Percentiles rank a stretch among this genome's conserved stretches.
Evolutionary conservation across 176 grass and related monocot genomes (phyloP).

Genomic region (Zoysia japonica): DNA sequence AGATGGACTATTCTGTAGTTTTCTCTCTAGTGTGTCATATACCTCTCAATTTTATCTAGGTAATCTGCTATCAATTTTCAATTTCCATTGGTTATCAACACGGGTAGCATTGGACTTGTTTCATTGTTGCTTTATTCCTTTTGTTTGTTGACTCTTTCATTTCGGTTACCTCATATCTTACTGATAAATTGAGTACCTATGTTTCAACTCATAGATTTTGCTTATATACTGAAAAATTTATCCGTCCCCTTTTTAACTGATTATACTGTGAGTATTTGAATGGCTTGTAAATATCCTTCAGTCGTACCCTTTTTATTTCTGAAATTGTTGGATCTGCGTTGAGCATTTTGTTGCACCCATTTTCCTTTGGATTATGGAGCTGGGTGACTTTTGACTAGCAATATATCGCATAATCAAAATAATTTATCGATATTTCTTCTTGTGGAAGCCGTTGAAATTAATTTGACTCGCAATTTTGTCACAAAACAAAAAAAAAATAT

Average conservation of each 20-base stretch:
- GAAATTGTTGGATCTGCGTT: neutral
- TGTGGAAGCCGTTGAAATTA: too few relatives aligned
- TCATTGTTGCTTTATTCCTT: neutral
- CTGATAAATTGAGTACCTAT: neutral
- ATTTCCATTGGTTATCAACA: neutral
- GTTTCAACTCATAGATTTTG: neutral
- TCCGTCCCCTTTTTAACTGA: neutral
- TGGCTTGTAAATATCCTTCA: neutral
- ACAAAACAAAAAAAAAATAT: too few relatives aligned
- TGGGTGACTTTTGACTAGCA: neutral
- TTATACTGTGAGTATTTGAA: neutral
- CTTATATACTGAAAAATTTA: neutral
- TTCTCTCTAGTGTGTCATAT: neutral
- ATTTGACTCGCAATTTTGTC: too few relatives aligned
- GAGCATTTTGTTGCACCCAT: neutral
- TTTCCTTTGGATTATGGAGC: neutral
- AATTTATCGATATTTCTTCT: too few relatives aligned
- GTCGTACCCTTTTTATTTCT: neutral
- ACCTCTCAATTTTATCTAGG: neutral
- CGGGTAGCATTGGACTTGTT: neutral
- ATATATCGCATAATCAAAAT: neutral
- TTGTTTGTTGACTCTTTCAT: neutral
- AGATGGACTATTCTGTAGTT: constrained; percentile 34
- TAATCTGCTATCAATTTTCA: neutral
- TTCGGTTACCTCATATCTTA: neutral